phyloP scores from a whole-genome alignment of 257 asterid species.

The Nicotiana tomentosiformis region DNA sequence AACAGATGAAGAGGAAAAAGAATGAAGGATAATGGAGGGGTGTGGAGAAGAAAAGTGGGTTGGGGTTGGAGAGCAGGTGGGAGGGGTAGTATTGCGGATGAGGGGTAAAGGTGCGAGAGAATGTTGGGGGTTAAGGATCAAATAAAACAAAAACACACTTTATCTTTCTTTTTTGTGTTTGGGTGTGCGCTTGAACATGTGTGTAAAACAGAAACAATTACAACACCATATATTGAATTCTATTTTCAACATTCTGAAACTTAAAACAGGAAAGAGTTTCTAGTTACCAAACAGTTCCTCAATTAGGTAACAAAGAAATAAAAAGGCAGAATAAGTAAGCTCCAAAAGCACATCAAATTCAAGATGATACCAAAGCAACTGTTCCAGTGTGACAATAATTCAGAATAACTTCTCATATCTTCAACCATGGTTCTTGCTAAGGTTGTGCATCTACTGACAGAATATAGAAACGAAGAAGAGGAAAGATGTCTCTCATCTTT shows the following conservation, averaged over 20 bases:
- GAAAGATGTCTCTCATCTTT: neutral
- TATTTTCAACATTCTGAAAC: neutral
- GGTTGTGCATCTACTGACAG: neutral
- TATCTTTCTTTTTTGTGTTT: constrained; percentile 1
- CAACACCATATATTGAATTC: neutral
- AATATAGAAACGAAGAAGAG: neutral
- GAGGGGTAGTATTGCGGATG: neutral
- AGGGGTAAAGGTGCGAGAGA: neutral
- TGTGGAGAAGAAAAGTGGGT: neutral
- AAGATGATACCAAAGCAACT: neutral
- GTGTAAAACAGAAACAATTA: neutral
- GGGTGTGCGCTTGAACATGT: neutral
- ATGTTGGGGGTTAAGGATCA: neutral
- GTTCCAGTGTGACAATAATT: neutral
- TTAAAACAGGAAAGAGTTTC: neutral
- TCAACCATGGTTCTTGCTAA: neutral
- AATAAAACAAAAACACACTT: neutral
- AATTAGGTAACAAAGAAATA: neutral
- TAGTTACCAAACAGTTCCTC: neutral
- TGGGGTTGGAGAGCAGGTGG: neutral
- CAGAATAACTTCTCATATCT: neutral
- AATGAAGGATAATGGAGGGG: neutral
- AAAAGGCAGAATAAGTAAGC: neutral
- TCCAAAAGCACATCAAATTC: neutral
- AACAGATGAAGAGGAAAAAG: neutral